Percentiles rank a stretch among this genome's conserved stretches.
Evolutionary conservation across 1,139 yeast species (phyloP).

Genomic region (Pichia sp.): DNA sequence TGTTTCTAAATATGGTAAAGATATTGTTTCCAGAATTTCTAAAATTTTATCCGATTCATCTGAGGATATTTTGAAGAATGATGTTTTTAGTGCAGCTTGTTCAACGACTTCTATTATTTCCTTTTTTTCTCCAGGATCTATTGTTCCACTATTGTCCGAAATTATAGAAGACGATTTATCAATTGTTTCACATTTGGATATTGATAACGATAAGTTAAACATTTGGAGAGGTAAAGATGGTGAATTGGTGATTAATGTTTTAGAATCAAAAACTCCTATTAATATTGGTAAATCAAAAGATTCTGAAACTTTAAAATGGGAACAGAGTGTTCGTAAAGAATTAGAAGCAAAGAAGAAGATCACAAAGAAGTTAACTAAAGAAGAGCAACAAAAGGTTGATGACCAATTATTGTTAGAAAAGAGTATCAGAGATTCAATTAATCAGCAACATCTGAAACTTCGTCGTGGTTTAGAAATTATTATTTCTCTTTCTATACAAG

Average conservation of each 20-base stretch:
- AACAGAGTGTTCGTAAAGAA: conserved; percentile 71
- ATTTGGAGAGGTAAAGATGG: conserved; percentile 71
- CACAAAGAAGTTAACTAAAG: conserved; percentile 59
- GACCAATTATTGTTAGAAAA: conserved; percentile 60
- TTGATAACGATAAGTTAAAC: conserved; percentile 40
- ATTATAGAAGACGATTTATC: conserved; percentile 40
- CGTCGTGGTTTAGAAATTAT: conserved; percentile 49
- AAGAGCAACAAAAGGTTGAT: conserved; percentile 58
- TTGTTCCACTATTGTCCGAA: conserved; percentile 47
- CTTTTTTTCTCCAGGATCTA: conserved; percentile 58
- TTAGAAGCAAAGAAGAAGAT: conserved; percentile 43
- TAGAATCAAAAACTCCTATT: conserved; percentile 50
- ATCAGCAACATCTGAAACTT: conserved; percentile 34
- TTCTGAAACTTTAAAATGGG: conserved; percentile 87
- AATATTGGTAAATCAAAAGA: conserved; percentile 41
- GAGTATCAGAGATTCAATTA: conserved; percentile 43
- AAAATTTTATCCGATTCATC: conserved; percentile 20
- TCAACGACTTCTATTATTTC: conserved; percentile 57
- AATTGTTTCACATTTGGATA: conserved; percentile 23
- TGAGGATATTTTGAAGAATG: conserved; percentile 22
- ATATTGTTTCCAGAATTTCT: conserved; percentile 31
- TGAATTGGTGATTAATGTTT: conserved; percentile 59
- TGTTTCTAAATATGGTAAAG: conserved; percentile 36
- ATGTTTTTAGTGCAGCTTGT: conserved; percentile 41
- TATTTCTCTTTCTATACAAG: conserved; percentile 44